These are phyloP conservation scores for Yamadazyma paraphyllophila DNA, from an alignment of 805 yeast species.

Conservation along the genomic window DNA sequence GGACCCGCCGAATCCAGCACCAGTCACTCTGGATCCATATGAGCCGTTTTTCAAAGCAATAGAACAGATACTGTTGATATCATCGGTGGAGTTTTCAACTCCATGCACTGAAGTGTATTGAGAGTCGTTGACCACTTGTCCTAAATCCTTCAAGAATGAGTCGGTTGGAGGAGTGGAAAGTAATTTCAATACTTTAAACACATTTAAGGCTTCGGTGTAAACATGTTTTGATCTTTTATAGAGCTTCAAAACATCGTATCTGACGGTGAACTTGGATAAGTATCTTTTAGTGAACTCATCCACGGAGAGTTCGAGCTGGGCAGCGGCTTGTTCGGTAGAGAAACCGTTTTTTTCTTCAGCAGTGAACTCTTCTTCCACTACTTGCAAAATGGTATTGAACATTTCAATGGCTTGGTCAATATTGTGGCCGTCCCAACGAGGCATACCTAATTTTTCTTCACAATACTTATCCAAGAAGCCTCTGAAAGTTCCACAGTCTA, in stretches of 20 bases:
- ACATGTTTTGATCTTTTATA: conserved; percentile 63
- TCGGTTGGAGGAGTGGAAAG: conserved; percentile 30
- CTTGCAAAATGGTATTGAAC: conserved; percentile 38
- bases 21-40: conserved; percentile 68
- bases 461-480: conserved; percentile 59
- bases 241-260: conserved; percentile 53
- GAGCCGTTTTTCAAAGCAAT: conserved; percentile 58
- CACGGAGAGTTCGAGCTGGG: conserved; percentile 37
- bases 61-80: conserved; percentile 50
- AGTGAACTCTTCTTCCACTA: conserved; percentile 44
- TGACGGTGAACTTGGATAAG: conserved; percentile 53
- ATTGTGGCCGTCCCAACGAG: conserved; percentile 46
- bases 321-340: conserved; percentile 48
- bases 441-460: conserved; percentile 25
- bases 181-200: conserved; percentile 46
- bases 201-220: conserved; percentile 59
- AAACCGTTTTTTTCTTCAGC: conserved; percentile 42
- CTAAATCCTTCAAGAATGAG: conserved; percentile 44
- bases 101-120: conserved; percentile 48
- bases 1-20: conserved; percentile 80
- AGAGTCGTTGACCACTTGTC: conserved; percentile 56
- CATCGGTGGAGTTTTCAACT: conserved; percentile 51
- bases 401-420: conserved; percentile 40
- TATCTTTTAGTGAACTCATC: conserved; percentile 46
- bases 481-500: conserved; percentile 57